phyloP scores from a whole-genome alignment of 331 rosid genomes.

The Acacia pycnantha region DNA sequence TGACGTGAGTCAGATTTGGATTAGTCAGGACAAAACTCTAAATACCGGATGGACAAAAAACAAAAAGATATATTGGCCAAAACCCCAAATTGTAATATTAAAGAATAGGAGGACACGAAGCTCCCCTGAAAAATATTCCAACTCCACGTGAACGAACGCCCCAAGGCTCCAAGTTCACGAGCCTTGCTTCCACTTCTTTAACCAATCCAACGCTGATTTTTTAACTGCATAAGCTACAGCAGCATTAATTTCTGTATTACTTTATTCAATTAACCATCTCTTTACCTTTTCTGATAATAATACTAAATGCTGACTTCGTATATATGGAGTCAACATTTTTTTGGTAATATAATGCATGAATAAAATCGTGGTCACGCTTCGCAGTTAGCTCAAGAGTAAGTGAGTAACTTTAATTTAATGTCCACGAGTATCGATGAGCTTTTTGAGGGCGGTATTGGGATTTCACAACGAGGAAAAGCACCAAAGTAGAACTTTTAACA shows the following conservation, averaged over 20 bases:
- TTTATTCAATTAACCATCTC: background rate
- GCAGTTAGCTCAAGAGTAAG: too few species aligned
- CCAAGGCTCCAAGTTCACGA: conserved; percentile 10
- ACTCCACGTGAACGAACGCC: background rate
- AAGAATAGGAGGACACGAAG: background rate
- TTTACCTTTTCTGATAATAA: background rate
- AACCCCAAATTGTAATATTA: background rate
- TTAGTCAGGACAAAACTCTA: too few species aligned
- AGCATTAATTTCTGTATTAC: background rate
- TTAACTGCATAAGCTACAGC: background rate
- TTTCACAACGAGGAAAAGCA: background rate
- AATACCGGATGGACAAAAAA: too few species aligned
- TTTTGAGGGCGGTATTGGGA: background rate
- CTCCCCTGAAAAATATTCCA: background rate
- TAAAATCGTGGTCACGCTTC: too few species aligned
- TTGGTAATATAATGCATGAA: too few species aligned
- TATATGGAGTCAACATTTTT: background rate
- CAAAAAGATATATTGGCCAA: too few species aligned
- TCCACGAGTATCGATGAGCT: background rate
- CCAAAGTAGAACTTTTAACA: too few species aligned
- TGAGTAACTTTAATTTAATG: background rate
- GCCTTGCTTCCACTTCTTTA: background rate
- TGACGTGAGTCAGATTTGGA: too few species aligned
- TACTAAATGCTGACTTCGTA: background rate
- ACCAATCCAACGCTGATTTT: background rate